Evolutionary conservation across 306 rosid genomes (phyloP), one percentile per base, ranked within the genome.

Genomic region (Cyclanthera cordifolia): DNA sequence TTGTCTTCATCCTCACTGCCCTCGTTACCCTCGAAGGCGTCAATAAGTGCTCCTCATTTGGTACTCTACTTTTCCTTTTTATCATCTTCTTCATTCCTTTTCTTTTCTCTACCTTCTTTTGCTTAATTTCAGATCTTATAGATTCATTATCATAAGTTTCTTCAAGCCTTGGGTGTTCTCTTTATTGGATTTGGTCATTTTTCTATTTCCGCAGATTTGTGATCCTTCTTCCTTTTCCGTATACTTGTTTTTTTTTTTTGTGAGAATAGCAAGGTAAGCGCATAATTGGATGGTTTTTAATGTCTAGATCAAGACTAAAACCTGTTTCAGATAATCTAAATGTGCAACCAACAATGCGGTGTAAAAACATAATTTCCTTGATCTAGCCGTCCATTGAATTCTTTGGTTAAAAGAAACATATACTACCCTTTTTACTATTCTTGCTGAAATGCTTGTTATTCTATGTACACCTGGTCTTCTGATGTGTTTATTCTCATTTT

Each of bases 1-100:
- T 94, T 72, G 97, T 90, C 50, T 94, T 94, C 87, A 94, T 94
- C 81, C 97, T 94, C 75, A 94, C 99, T 49, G 99, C 99, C 57
- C 90, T 94, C 78, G 97, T 94, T 75, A 94, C 99, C 78, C 99
- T 94, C 66, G 99, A 94, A 88, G 99, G 99, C 84, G 99, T 90
- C 96, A 94, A 94, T 88, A 90, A 94, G 84, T 94, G 99, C 84
- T 90, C 99, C 77, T 90, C 99, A 66, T 86, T 94, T 61, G 99
- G 99, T 93, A 86, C 88, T 80, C 49, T 46, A 64, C 43, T 47
- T 67, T 34, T 58, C 45, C 15, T 7, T 58, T 16, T 24, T 6
- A 11, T 64, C 13, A 17, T 19, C 51, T 64, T 41, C 37, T 41
- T 24, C 12, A 23, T 65, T 61, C n/a, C n/a, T n/a, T n/a, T n/a